Conservation (phyloP, 768 basidiomycete genomes). For the Aureoboletus auriporus region DNA sequence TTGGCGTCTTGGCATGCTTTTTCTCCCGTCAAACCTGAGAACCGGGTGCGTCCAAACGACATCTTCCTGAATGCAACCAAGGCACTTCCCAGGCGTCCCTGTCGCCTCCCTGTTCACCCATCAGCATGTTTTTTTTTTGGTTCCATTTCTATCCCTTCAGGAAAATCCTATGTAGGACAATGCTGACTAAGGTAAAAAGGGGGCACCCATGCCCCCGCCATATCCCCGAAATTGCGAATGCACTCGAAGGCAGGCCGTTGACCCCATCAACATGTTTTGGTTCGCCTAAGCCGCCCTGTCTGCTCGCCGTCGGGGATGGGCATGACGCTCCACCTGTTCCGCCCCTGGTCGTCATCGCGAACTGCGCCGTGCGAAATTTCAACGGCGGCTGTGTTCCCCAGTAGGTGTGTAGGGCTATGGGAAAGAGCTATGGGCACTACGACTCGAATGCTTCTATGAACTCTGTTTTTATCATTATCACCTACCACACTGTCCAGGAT, state of each 20-base stretch:
- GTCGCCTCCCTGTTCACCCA: constrained; percentile 19
- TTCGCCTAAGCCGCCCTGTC: constrained; percentile 16
- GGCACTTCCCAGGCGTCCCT: constrained; percentile 22
- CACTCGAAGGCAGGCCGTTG: no score
- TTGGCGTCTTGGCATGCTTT: constrained; percentile 24
- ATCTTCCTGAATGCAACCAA: constrained; percentile 16
- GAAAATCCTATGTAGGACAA: no score
- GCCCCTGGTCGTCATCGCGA: constrained; percentile 26
- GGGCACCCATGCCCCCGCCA: no score
- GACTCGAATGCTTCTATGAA: no score
- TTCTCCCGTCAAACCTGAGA: constrained; percentile 16
- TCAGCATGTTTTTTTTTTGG: constrained; percentile 27
- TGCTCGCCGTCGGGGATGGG: constrained; percentile 23
- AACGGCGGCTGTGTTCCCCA: constrained; percentile 21
- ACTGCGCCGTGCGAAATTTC: constrained; percentile 21
- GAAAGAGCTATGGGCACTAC: no score
- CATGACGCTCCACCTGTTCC: constrained; percentile 24
- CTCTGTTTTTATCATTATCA: no score
- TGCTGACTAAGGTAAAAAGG: no score
- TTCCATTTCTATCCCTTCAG: no score
- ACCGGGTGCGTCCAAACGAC: constrained; percentile 13
- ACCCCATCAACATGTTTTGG: constrained; percentile 26
- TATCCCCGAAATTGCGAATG: no score
- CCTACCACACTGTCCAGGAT: no score
- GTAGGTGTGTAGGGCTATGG: not conserved